phyloP scores from a whole-genome alignment of 306 rosid species.

The Prunus fruticosa region DNA sequence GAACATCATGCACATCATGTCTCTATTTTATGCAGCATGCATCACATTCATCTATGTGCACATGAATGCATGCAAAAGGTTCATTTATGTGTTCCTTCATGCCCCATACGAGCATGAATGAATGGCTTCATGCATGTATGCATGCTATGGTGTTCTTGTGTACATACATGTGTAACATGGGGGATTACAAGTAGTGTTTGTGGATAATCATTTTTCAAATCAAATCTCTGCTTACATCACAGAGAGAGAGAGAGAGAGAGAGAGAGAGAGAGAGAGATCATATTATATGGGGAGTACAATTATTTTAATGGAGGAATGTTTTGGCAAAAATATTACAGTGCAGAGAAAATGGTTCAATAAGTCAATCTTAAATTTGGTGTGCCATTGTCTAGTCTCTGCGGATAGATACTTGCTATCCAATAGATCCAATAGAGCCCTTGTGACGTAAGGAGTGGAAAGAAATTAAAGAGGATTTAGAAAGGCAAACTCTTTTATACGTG shows the following conservation, averaged over 20 bases:
- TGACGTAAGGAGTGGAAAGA: constrained; percentile 31
- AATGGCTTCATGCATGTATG: constrained; percentile 21
- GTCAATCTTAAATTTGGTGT: constrained; percentile 45
- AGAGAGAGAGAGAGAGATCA: constrained; percentile 29
- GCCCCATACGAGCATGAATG: constrained; percentile 12
- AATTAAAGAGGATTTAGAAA: constrained; percentile 14
- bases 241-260: constrained; percentile 9
- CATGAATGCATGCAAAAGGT: constrained; percentile 1
- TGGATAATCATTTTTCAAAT: constrained; percentile 64
- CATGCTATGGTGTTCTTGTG: constrained; percentile 24
- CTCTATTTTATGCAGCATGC: constrained; percentile 16
- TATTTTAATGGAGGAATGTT: constrained; percentile 47
- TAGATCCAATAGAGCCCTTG: not conserved
- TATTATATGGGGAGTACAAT: constrained; percentile 52
- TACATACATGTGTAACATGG: constrained; percentile 18
- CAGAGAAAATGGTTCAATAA: constrained; percentile 30
- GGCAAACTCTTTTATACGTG: constrained; percentile 5
- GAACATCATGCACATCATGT: constrained; percentile 36
- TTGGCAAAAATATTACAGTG: constrained; percentile 38
- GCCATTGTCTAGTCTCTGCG: constrained; percentile 32
- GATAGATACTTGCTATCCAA: constrained; percentile 15
- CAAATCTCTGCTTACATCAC: constrained; percentile 58
- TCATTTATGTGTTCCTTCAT: not conserved
- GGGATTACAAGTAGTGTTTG: constrained; percentile 46
- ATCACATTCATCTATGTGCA: constrained; percentile 22